Evolutionary conservation across 495 filamentous ascomycete species (phyloP).

Genomic region (Podospora pseudopauciseta): DNA sequence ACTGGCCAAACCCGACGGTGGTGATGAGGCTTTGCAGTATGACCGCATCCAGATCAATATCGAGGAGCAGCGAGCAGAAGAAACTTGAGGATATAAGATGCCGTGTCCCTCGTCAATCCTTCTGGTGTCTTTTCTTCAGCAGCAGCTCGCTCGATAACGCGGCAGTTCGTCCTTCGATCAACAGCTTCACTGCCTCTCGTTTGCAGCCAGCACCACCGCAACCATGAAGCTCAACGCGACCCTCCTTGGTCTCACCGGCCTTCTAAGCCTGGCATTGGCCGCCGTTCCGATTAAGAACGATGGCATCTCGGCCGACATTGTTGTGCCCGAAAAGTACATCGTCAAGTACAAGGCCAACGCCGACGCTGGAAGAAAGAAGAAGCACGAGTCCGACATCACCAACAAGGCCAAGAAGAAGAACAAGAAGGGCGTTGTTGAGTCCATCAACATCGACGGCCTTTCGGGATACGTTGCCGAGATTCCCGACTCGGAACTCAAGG

Average conservation of each 20-base stretch:
- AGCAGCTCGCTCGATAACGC: background rate
- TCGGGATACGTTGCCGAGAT: slow-evolving; percentile 23
- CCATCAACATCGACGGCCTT: slow-evolving; percentile 20
- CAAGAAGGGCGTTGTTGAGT: slow-evolving; percentile 15
- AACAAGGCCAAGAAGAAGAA: slow-evolving; percentile 12
- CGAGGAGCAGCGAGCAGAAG: background rate
- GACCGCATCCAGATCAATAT: background rate
- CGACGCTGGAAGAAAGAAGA: slow-evolving; percentile 9
- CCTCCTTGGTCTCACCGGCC: slow-evolving; percentile 12
- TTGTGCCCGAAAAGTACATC: slow-evolving; percentile 25
- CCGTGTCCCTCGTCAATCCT: background rate
- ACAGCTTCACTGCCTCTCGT: slow-evolving; percentile 2
- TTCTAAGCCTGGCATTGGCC: slow-evolving; percentile 13
- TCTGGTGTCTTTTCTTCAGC: background rate
- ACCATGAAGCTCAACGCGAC: slow-evolving; percentile 18
- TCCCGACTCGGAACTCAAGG: slow-evolving; percentile 10
- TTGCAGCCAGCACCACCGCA: background rate
- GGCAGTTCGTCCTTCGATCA: slow-evolving; percentile 2
- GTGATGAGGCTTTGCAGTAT: background rate
- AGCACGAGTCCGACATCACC: slow-evolving; percentile 19
- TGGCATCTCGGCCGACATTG: slow-evolving; percentile 7
- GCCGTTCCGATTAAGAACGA: slow-evolving; percentile 16
- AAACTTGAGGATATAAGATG: slow-evolving; percentile 1
- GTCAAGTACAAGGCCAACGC: slow-evolving; percentile 26
- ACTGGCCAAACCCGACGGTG: background rate